Evolutionary conservation across 2,329 filamentous ascomycete species (phyloP).

Genomic region (Macrophomina pseudophaseolina): DNA sequence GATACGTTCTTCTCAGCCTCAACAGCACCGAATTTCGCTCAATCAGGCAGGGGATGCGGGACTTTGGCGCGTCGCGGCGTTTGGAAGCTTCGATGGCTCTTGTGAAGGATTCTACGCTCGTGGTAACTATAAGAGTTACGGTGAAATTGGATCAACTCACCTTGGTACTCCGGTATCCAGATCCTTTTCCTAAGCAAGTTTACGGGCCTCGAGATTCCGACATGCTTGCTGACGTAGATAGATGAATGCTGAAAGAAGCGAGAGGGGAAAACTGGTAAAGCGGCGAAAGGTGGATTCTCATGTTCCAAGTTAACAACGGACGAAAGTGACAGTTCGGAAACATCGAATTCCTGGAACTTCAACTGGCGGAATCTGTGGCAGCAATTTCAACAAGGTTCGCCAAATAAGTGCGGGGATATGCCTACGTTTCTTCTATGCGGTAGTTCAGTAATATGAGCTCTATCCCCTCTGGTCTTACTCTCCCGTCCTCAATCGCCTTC

Average conservation of each 20-base stretch:
- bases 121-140: background rate
- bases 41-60: constrained; percentile 25
- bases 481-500: background rate
- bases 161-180: background rate
- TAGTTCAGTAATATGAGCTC: background rate
- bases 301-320: background rate
- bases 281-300: background rate
- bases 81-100: constrained; percentile 28
- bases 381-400: background rate
- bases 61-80: constrained; percentile 25
- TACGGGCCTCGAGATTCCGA: background rate
- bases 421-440: background rate
- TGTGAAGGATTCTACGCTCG: constrained; percentile 16
- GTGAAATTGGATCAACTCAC: background rate
- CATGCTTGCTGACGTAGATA: background rate
- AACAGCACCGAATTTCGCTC: constrained; percentile 32
- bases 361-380: background rate
- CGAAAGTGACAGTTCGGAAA: background rate
- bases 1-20: constrained; percentile 5
- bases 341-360: background rate
- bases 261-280: background rate
- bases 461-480: background rate
- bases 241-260: background rate
- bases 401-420: background rate
- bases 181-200: background rate